A percentile compares a stretch with the other conserved stretches of the same genome.
Evolutionary conservation across 345 rosid species (phyloP).

Genomic region (Abelmoschus esculentus): DNA sequence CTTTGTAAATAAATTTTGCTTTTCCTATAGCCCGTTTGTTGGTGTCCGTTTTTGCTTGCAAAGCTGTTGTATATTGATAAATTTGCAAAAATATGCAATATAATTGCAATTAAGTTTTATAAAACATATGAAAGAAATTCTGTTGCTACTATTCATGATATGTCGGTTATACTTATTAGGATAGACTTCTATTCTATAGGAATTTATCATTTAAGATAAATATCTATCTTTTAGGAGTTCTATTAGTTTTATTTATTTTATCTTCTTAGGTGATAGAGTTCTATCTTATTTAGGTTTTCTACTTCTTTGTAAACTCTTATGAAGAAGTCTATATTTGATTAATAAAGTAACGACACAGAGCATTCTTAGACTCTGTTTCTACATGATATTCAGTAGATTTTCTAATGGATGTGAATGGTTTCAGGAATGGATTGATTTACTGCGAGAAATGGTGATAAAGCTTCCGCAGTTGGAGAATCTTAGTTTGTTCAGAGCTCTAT

Average conservation of each 20-base stretch:
- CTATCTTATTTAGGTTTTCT: too few species aligned
- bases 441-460: slow-evolving; percentile 68
- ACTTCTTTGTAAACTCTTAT: too few species aligned
- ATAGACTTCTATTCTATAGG: too few species aligned
- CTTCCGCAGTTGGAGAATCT: slow-evolving; percentile 62
- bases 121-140: not conserved
- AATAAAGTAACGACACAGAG: too few species aligned
- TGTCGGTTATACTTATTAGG: too few species aligned
- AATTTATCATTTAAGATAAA: too few species aligned
- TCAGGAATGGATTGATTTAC: slow-evolving; percentile 87
- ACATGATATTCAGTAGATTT: not conserved
- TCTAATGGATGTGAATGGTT: slow-evolving; percentile 16
- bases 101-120: not conserved
- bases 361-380: too few species aligned
- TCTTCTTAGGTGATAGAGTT: too few species aligned
- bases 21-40: slow-evolving; percentile 3
- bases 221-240: too few species aligned
- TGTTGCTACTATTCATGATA: not conserved
- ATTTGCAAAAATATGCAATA: not conserved
- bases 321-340: too few species aligned
- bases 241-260: too few species aligned
- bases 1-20: not conserved
- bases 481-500: slow-evolving; percentile 47
- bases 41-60: not conserved
- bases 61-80: slow-evolving; percentile 2